These are phyloP conservation scores for Pisolithus orientalis DNA, from an alignment of 768 basidiomycete genomes.

Conservation along the genomic window DNA sequence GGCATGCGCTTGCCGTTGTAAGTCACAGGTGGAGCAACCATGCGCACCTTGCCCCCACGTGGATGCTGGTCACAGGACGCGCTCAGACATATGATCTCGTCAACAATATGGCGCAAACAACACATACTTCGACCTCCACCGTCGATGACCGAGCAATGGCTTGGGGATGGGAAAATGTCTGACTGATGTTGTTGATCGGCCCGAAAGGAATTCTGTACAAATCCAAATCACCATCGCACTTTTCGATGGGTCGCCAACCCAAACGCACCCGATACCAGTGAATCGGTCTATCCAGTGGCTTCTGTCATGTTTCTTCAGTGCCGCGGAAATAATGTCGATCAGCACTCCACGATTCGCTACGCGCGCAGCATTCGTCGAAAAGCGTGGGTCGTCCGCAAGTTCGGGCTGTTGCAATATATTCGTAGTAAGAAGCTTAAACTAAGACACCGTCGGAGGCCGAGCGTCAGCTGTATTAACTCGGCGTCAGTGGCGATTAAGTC, in stretches of 20 bases:
- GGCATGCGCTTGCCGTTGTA: constrained; percentile 80
- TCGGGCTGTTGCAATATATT: constrained; percentile 57
- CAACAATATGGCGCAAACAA: background rate
- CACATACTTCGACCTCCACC: constrained; percentile 69
- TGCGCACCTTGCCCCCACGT: constrained; percentile 67
- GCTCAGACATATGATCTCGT: constrained; percentile 8
- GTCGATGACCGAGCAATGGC: constrained; percentile 70
- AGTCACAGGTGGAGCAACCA: constrained; percentile 74
- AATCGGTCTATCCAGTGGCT: constrained; percentile 73
- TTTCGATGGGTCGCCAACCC: constrained; percentile 1
- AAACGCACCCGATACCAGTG: constrained; percentile 67
- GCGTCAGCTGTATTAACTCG: constrained; percentile 5
- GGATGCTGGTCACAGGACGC: constrained; percentile 46
- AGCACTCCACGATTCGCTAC: constrained; percentile 73
- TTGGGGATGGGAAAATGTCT: constrained; percentile 87
- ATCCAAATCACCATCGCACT: constrained; percentile 7
- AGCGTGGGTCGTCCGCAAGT: constrained; percentile 55
- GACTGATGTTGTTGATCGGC: constrained; percentile 86
- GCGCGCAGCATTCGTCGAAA: constrained; percentile 66
- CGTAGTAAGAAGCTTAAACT: constrained; percentile 69
- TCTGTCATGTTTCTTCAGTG: constrained; percentile 49
- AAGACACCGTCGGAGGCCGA: constrained; percentile 1
- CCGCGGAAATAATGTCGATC: constrained; percentile 58
- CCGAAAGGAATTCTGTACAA: constrained; percentile 67
- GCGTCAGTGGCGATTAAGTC: constrained; percentile 2